Conservation (phyloP, 2,329 filamentous ascomycete genomes). For the Fusarium cicatricum region DNA sequence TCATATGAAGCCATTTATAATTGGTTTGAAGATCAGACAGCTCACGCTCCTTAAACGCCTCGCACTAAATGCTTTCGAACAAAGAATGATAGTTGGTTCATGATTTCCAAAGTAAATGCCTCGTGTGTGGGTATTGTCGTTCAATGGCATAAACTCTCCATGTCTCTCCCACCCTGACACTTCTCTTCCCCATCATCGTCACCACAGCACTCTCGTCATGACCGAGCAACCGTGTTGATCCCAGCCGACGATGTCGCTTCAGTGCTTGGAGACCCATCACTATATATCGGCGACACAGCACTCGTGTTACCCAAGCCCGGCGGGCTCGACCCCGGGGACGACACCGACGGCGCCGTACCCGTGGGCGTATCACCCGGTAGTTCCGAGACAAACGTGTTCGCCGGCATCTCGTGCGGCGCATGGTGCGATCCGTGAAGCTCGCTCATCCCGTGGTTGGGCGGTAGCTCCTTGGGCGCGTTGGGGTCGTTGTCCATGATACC, state of each 20-base stretch:
- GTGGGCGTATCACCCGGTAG: constrained; percentile 15
- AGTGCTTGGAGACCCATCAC: neutral
- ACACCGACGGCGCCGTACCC: neutral
- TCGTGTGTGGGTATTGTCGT: constrained; percentile 6
- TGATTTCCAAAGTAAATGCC: neutral
- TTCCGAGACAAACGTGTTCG: constrained; percentile 7
- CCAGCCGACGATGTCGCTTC: neutral
- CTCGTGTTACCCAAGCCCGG: neutral
- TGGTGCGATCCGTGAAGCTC: constrained; percentile 22
- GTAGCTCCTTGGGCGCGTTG: constrained; percentile 16
- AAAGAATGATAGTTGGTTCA: neutral
- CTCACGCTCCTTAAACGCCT: neutral
- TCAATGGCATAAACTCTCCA: neutral
- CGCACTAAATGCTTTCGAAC: neutral
- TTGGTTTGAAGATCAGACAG: neutral
- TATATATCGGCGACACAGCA: neutral
- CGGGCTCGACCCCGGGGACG: constrained; percentile 1
- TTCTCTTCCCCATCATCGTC: neutral
- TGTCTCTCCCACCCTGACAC: neutral
- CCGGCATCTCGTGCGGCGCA: constrained; percentile 14
- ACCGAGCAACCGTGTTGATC: neutral
- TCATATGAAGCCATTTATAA: too few species aligned
- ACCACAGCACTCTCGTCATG: constrained; percentile 2
- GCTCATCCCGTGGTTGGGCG: neutral
- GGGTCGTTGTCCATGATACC: neutral